These are phyloP conservation scores for Puccinellia tenuiflora DNA, from an alignment of 176 grass and related monocot species.

Conservation along the genomic window DNA sequence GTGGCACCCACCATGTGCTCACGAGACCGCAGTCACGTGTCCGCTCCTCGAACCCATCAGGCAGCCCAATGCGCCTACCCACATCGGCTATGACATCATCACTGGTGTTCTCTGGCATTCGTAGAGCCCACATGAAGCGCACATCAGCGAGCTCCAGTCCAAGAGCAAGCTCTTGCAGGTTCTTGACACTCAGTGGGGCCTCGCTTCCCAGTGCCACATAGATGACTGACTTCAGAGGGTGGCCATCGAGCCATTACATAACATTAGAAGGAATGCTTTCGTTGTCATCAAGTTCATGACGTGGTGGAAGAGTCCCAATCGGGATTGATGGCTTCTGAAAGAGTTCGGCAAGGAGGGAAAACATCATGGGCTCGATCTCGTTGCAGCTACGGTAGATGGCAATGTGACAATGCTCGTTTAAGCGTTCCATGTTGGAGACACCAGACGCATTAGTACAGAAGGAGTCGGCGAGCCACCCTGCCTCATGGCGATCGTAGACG, in stretches of 20 bases:
- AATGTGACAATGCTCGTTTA: neutral
- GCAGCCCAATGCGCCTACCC: neutral
- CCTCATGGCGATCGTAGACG: neutral
- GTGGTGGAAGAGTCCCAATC: neutral
- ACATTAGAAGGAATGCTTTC: neutral
- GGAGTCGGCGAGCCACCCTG: neutral
- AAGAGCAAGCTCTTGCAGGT: conserved; percentile 40
- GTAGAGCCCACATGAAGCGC: conserved; percentile 58
- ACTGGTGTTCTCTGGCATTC: neutral
- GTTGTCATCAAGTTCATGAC: neutral
- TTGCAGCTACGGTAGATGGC: neutral
- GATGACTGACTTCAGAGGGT: conserved; percentile 29
- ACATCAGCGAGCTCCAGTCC: conserved; percentile 42
- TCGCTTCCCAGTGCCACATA: conserved; percentile 62
- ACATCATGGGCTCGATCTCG: neutral
- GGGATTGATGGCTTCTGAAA: neutral
- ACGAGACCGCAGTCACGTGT: neutral
- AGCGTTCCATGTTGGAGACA: neutral
- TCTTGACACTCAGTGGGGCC: conserved; percentile 18
- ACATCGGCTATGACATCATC: neutral
- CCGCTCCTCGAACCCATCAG: neutral
- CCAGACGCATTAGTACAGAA: neutral
- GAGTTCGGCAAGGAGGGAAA: neutral
- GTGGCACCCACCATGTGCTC: neutral
- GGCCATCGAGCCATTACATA: conserved; percentile 34